Evolutionary conservation across 768 basidiomycete species (phyloP).

Genomic region (Strobilomyces confusus): DNA sequence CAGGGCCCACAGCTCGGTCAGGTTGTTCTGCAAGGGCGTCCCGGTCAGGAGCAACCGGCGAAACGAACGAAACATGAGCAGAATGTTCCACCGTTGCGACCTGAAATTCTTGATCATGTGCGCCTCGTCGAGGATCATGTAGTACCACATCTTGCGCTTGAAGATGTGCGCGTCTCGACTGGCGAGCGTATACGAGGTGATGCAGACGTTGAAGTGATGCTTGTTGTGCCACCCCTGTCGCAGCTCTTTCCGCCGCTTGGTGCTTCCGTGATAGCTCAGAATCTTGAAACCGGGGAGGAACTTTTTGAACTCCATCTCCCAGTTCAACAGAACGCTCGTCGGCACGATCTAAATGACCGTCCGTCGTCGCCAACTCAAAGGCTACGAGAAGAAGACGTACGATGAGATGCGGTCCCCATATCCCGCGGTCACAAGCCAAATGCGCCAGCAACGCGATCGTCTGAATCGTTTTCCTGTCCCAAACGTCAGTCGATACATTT

Average conservation of each 20-base stretch:
- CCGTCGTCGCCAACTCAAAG: background rate
- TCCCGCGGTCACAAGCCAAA: conserved; percentile 83
- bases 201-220: conserved; percentile 88
- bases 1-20: conserved; percentile 93
- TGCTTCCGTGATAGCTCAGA: conserved; percentile 85
- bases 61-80: conserved; percentile 84
- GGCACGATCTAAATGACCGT: conserved; percentile 62
- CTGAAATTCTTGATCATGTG: conserved; percentile 98
- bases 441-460: conserved; percentile 93
- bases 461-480: conserved; percentile 85
- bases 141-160: conserved; percentile 91
- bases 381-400: conserved; percentile 33
- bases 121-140: conserved; percentile 94
- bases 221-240: conserved; percentile 90
- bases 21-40: conserved; percentile 94
- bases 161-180: conserved; percentile 88
- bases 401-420: conserved; percentile 92
- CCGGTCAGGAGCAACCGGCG: conserved; percentile 89
- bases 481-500: background rate
- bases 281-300: conserved; percentile 87
- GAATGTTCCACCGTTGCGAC: conserved; percentile 88
- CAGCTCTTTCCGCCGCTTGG: conserved; percentile 85
- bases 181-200: conserved; percentile 93
- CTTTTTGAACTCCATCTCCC: conserved; percentile 97
- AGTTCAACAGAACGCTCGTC: conserved; percentile 90